phyloP scores from a whole-genome alignment of 306 rosid genomes.

The Hippophae rhamnoides region DNA sequence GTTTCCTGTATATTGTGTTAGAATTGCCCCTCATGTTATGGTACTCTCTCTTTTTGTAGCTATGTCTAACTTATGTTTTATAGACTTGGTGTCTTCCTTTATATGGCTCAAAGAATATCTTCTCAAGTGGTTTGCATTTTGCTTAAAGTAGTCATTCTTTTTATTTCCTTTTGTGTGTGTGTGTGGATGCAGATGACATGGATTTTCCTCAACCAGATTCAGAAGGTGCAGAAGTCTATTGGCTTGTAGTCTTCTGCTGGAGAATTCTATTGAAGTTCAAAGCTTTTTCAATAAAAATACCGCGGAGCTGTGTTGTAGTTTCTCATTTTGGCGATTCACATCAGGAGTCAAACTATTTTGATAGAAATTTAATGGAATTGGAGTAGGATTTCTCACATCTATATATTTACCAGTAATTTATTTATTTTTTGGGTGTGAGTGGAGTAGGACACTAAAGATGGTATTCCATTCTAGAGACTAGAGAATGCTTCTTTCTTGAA shows the following conservation, averaged over 20 bases:
- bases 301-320: slow-evolving; percentile 30
- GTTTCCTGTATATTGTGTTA: slow-evolving; percentile 83
- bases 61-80: neutral
- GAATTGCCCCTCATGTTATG: slow-evolving; percentile 98
- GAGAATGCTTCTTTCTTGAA: too few species aligned
- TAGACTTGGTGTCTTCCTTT: neutral
- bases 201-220: slow-evolving; percentile 94
- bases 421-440: too few species aligned
- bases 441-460: too few species aligned
- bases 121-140: neutral
- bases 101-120: neutral
- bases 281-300: slow-evolving; percentile 32
- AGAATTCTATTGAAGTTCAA: slow-evolving; percentile 23
- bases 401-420: too few species aligned
- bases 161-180: neutral
- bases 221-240: slow-evolving; percentile 44
- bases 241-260: slow-evolving; percentile 47
- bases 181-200: slow-evolving; percentile 74
- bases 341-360: too few species aligned
- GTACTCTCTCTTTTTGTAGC: slow-evolving; percentile 31
- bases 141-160: neutral
- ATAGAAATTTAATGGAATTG: too few species aligned
- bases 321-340: slow-evolving; percentile 19
- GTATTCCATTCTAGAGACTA: too few species aligned
- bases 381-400: too few species aligned